Conservation (phyloP, 495 filamentous ascomycete genomes). For the Polyplosphaeria fusca region DNA sequence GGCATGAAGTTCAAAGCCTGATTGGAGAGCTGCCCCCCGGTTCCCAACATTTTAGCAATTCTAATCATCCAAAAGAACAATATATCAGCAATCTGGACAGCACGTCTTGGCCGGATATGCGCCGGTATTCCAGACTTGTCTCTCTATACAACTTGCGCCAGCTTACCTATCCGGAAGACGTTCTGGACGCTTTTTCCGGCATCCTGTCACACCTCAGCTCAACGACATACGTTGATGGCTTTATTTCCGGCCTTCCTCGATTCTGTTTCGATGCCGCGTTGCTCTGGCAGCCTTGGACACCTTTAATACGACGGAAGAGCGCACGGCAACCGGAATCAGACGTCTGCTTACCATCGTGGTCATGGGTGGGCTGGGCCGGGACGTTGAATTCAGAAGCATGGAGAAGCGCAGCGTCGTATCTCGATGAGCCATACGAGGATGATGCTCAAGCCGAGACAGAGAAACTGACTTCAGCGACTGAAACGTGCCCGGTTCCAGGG, state of each 20-base stretch:
- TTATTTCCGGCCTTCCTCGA: constrained; percentile 20
- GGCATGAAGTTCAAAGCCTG: constrained; percentile 26
- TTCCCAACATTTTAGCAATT: background rate
- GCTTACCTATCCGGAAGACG: constrained; percentile 26
- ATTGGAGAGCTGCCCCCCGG: background rate
- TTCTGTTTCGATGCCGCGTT: constrained; percentile 25
- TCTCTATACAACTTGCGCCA: constrained; percentile 12
- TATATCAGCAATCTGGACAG: background rate
- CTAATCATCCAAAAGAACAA: background rate
- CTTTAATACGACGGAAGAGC: constrained; percentile 3
- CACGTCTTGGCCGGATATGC: background rate
- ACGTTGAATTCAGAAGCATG: constrained; percentile 9
- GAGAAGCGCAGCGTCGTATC: constrained; percentile 4
- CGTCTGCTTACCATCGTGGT: constrained; percentile 16
- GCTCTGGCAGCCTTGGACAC: constrained; percentile 21
- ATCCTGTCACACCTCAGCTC: constrained; percentile 1
- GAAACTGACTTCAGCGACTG: too few species aligned
- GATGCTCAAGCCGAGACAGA: background rate
- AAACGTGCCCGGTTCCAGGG: background rate
- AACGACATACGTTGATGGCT: constrained; percentile 12
- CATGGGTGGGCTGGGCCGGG: constrained; percentile 22
- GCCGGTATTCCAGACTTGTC: constrained; percentile 4
- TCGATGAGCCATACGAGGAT: background rate
- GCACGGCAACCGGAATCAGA: background rate
- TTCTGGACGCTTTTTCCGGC: constrained; percentile 20